phyloP scores from a whole-genome alignment of 108 stramenopile genomes.

The Pseudonitzschia multiseries region DNA sequence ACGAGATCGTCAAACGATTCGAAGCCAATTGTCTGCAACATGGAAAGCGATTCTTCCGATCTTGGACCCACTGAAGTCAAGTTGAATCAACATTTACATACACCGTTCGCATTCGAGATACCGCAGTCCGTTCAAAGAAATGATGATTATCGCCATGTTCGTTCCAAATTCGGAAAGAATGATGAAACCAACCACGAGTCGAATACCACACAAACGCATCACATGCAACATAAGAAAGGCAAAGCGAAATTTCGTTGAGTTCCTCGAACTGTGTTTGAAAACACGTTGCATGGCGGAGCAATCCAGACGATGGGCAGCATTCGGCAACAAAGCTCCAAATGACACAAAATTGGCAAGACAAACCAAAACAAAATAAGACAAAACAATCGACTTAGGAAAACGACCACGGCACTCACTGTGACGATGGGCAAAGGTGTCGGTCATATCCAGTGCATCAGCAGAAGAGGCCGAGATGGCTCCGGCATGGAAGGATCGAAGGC shows the following conservation, averaged over 20 bases:
- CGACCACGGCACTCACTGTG: conserved; percentile 56
- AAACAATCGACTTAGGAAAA: too few relatives aligned
- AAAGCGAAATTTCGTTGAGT: background rate
- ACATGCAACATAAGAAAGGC: too few relatives aligned
- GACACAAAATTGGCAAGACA: too few relatives aligned
- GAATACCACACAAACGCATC: too few relatives aligned
- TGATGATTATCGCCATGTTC: background rate
- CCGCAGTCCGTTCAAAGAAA: too few relatives aligned
- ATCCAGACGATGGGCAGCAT: too few relatives aligned
- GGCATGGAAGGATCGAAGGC: conserved; percentile 42
- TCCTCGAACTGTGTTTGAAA: background rate
- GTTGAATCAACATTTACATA: background rate
- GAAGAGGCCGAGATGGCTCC: conserved; percentile 21
- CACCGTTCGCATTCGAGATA: background rate
- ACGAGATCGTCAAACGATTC: conserved; percentile 85
- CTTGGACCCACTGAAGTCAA: conserved; percentile 77
- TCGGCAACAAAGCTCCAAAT: too few relatives aligned
- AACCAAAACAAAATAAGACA: background rate
- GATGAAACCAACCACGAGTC: background rate
- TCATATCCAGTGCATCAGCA: conserved; percentile 78
- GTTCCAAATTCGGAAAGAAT: background rate
- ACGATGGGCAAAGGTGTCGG: conserved; percentile 79
- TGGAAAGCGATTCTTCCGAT: conserved; percentile 69
- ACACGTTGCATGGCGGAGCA: too few relatives aligned
- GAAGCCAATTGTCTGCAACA: conserved; percentile 91